Evolutionary conservation across 176 grass and related monocot species (phyloP).

Genomic region (Rhynchospora breviuscula): DNA sequence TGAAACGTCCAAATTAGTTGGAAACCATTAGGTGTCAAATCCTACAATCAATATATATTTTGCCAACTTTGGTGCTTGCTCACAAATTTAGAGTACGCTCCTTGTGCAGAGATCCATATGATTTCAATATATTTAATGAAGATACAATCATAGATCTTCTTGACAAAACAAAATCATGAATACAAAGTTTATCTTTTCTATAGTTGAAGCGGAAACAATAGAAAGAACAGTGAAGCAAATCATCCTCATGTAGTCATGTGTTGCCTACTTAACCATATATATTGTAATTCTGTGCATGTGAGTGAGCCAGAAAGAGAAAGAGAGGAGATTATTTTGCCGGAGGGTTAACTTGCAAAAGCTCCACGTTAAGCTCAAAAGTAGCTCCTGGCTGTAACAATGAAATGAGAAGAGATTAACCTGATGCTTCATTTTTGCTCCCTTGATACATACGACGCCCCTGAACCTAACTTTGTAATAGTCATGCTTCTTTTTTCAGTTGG

Average conservation of each 20-base stretch:
- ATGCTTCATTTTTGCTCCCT: not conserved
- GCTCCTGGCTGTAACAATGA: conserved; percentile 50
- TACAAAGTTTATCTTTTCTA: not conserved
- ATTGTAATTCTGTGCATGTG: too few species aligned
- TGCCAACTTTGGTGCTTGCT: not conserved
- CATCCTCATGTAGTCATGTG: too few species aligned
- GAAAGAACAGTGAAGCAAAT: too few species aligned
- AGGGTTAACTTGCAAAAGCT: conserved; percentile 58
- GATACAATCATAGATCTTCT: not conserved
- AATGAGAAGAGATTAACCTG: conserved; percentile 2
- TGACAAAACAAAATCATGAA: not conserved
- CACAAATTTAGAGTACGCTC: not conserved
- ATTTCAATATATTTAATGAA: not conserved
- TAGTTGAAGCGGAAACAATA: too few species aligned
- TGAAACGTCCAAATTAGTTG: not conserved
- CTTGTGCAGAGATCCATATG: not conserved
- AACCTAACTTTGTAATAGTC: not conserved
- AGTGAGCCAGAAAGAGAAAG: not conserved
- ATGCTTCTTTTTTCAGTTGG: not conserved
- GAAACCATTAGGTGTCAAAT: not conserved
- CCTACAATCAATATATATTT: not conserved
- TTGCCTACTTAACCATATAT: too few species aligned
- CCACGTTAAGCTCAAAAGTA: conserved; percentile 73
- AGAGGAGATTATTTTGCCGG: conserved; percentile 33
- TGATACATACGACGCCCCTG: not conserved